Evolutionary conservation across 2,329 filamentous ascomycete genomes (phyloP).

Genomic region (Chaetomiaceae sp.): DNA sequence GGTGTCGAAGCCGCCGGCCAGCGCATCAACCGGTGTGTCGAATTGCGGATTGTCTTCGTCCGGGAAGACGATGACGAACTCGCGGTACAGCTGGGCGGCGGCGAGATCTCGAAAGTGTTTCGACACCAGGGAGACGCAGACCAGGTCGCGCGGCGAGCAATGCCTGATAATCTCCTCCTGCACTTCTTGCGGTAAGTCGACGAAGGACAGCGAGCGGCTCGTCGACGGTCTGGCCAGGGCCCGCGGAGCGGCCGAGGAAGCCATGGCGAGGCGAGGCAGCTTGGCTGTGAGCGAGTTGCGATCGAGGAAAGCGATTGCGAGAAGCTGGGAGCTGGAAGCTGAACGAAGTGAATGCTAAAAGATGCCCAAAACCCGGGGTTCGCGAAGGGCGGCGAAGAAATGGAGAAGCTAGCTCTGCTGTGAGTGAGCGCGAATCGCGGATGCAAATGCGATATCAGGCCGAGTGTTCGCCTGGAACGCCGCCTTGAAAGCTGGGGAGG

Average conservation of each 20-base stretch:
- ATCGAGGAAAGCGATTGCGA: background rate
- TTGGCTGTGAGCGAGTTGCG: no score
- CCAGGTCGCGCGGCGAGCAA: slow-evolving; percentile 46
- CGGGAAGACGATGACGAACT: slow-evolving; percentile 55
- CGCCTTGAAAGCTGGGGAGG: no score
- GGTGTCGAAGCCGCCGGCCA: slow-evolving; percentile 54
- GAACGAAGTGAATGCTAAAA: no score
- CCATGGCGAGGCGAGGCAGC: slow-evolving; percentile 29
- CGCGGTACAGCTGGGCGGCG: slow-evolving; percentile 52
- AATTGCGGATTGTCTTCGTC: slow-evolving; percentile 49
- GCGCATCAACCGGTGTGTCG: slow-evolving; percentile 49
- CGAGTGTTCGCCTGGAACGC: no score
- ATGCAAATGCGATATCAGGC: no score
- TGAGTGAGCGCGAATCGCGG: no score
- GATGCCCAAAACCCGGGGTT: no score
- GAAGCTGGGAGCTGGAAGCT: no score
- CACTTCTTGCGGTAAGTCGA: slow-evolving; percentile 42
- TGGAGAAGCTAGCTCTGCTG: no score
- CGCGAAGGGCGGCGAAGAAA: no score
- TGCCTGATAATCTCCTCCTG: slow-evolving; percentile 44
- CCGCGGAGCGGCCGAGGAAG: slow-evolving; percentile 21
- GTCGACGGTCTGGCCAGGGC: slow-evolving; percentile 2
- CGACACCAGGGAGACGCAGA: slow-evolving; percentile 53
- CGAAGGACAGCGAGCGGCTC: slow-evolving; percentile 25
- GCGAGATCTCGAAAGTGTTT: slow-evolving; percentile 52